Evolutionary conservation across 208 protist species (phyloP), one percentile per base, ranked within the genome.

Genomic region (Leishmania tropica): DNA sequence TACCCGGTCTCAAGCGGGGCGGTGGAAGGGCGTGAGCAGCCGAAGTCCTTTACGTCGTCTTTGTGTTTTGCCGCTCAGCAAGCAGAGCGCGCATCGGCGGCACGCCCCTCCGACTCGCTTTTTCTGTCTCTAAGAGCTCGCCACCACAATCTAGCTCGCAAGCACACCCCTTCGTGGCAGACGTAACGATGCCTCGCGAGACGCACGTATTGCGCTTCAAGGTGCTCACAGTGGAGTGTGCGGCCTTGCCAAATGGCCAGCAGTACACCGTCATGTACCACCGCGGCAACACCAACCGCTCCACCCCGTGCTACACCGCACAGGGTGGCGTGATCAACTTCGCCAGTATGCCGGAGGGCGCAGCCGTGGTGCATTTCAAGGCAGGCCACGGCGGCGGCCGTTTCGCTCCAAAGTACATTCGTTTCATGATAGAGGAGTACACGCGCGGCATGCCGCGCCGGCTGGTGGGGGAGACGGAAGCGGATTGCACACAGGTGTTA

Each of bases 381-480:
- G 83, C 53, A 21, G 89, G 92, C 77, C 81, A 82, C 78, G 75
- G 53, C 40, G 86, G 84, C 13, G 24, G 65, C 64, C 89, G 92
- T 45, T 96, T 91, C 68, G 92, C 89, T 3, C 87, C 93, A 5
- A 97, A 97, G 85, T 94, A 90, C 83, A 92, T 97, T 54, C 89
- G 86, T 68, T 92, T 97, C 54, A 91, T 93, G 72, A 77, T 97
- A 6, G 94, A 97, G 81, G 92, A 97, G 85, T 96, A 94, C 83
- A 92, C 86, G 28, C 84, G 92, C 24, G 91, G 93, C 21, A 79
- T 79, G 62, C 89, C 94, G 47, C 92, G 94, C 65, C 88, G 87
- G 35, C 77, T 88, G 0, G 93, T 97, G 1, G 92, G 88, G 40
- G 92, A 96, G 80, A 87, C 86, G 64, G 86, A 95, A 79, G 76